phyloP scores from a whole-genome alignment of 2,329 filamentous ascomycete species.

The Neonectria sp. region DNA sequence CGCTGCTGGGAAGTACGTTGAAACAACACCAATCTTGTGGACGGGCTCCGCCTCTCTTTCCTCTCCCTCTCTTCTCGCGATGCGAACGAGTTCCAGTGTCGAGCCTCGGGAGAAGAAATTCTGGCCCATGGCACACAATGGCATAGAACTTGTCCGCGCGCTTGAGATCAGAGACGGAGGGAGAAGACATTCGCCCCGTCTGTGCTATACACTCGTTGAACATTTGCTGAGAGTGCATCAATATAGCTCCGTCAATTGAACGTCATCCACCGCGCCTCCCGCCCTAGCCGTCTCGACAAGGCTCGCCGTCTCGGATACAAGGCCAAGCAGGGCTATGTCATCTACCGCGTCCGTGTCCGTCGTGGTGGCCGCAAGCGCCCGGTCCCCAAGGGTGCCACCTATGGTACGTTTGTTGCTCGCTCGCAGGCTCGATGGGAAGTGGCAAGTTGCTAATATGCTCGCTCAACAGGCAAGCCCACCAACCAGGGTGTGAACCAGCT shows the following conservation, averaged over 20 bases:
- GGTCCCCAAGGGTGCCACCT: conserved; percentile 97
- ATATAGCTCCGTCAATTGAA: conserved; percentile 99
- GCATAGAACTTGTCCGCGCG: conserved; percentile 17
- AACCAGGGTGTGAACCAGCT: conserved; percentile 99
- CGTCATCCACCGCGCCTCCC: conserved; percentile 99
- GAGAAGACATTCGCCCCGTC: conserved; percentile 44
- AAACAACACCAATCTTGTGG: conserved; percentile 58
- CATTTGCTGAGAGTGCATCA: conserved; percentile 99
- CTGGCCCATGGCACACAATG: conserved; percentile 16
- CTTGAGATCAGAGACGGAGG: conserved; percentile 23
- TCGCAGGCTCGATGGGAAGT: not conserved
- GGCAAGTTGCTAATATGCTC: conserved; percentile 39
- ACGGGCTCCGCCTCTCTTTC: conserved; percentile 48
- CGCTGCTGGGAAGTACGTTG: conserved; percentile 99
- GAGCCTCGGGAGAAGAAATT: conserved; percentile 34
- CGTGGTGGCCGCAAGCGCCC: conserved; percentile 99
- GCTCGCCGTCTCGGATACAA: conserved; percentile 99
- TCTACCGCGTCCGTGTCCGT: conserved; percentile 99
- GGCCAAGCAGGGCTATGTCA: conserved; percentile 99
- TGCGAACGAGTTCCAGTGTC: conserved; percentile 31
- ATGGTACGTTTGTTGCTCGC: conserved; percentile 75
- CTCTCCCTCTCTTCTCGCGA: conserved; percentile 32
- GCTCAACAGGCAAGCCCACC: conserved; percentile 92
- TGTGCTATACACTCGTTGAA: conserved; percentile 99
- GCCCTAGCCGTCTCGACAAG: conserved; percentile 99